A percentile compares a stretch with the other conserved stretches of the same genome.
phyloP scores from a whole-genome alignment of 2,329 filamentous ascomycete species.

The Madurella mycetomatis region DNA sequence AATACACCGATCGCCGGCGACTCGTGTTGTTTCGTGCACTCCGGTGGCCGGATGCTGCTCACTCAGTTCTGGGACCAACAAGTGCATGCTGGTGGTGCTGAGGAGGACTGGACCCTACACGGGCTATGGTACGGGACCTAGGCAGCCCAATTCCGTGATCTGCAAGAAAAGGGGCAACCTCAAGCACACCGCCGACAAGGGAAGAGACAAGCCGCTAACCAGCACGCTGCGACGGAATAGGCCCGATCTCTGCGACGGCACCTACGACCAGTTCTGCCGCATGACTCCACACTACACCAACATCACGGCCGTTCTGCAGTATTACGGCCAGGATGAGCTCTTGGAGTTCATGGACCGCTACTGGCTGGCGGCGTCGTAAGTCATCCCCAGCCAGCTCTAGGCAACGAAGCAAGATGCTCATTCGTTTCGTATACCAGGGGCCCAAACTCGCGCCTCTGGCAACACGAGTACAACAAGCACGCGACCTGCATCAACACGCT shows the following conservation, averaged over 20 bases:
- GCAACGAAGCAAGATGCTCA: not conserved
- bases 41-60: slow-evolving; percentile 38
- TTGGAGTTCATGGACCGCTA: slow-evolving; percentile 40
- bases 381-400: not conserved
- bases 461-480: slow-evolving; percentile 69
- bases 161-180: not conserved
- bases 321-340: slow-evolving; percentile 37
- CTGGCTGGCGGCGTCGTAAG: slow-evolving; percentile 35
- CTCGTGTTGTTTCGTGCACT: slow-evolving; percentile 41
- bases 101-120: slow-evolving; percentile 42
- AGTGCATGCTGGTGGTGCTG: slow-evolving; percentile 36
- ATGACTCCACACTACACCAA: slow-evolving; percentile 41
- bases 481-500: slow-evolving; percentile 70
- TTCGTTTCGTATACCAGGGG: slow-evolving; percentile 24
- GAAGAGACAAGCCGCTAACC: not conserved
- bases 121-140: slow-evolving; percentile 37
- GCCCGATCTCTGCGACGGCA: slow-evolving; percentile 43
- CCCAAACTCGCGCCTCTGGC: slow-evolving; percentile 52
- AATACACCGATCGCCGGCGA: slow-evolving; percentile 32
- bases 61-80: slow-evolving; percentile 43
- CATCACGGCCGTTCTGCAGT: slow-evolving; percentile 38
- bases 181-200: not conserved
- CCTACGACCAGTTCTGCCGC: slow-evolving; percentile 40
- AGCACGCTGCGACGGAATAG: slow-evolving; percentile 22
- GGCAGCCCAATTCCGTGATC: not conserved